A percentile compares a stretch with the other conserved stretches of the same genome.
These are phyloP conservation scores for Sisymbrium irio DNA, from an alignment of 345 rosid genomes.

Conservation along the genomic window DNA sequence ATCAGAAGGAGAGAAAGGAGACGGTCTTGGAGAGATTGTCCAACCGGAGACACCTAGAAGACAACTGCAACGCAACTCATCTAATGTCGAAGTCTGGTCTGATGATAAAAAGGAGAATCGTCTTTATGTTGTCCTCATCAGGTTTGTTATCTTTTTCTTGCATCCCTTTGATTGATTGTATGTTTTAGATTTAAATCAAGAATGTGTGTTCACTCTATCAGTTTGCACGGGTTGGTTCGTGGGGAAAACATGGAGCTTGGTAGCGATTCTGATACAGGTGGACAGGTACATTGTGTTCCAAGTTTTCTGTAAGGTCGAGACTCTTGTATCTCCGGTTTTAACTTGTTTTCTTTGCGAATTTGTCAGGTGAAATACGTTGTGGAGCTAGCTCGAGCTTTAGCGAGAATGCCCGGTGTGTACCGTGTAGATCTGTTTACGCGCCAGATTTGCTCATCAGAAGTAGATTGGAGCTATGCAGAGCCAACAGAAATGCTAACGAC, in stretches of 20 bases:
- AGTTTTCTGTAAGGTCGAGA: background rate
- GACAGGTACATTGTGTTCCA: constrained; percentile 58
- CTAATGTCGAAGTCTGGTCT: constrained; percentile 87
- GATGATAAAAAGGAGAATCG: constrained; percentile 91
- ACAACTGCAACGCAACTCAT: constrained; percentile 59
- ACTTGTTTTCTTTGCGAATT: background rate
- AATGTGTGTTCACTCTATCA: constrained; percentile 22
- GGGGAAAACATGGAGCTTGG: constrained; percentile 99
- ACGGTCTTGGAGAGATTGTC: constrained; percentile 52
- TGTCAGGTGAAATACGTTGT: constrained; percentile 91
- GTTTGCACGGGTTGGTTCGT: constrained; percentile 93
- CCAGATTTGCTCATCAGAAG: constrained; percentile 76
- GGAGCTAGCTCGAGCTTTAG: constrained; percentile 91
- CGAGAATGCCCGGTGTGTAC: constrained; percentile 95
- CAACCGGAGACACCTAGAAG: constrained; percentile 66
- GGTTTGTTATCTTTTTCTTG: constrained; percentile 41
- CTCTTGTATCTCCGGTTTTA: background rate
- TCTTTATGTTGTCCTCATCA: constrained; percentile 84
- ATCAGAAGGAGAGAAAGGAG: constrained; percentile 95
- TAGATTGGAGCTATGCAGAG: constrained; percentile 98
- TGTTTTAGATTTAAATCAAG: background rate
- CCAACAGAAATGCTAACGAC: constrained; percentile 91
- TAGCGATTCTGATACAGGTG: constrained; percentile 97
- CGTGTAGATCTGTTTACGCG: constrained; percentile 95
- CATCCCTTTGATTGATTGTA: background rate